Evolutionary conservation across 2,329 filamentous ascomycete species (phyloP).

Genomic region (Tympanopsis confertula): DNA sequence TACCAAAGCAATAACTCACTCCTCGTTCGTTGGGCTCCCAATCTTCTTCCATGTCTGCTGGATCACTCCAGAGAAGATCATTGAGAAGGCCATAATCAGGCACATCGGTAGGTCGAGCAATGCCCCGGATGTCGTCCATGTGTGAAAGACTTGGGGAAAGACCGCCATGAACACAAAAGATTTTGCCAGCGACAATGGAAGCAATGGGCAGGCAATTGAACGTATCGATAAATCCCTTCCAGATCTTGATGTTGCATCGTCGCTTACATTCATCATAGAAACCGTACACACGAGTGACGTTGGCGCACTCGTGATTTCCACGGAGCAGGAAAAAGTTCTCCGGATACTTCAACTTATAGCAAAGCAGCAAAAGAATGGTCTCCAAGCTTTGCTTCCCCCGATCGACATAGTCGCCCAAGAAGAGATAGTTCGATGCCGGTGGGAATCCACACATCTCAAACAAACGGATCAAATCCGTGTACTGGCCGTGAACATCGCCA

Average conservation of each 20-base stretch:
- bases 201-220: constrained; percentile 95
- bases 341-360: constrained; percentile 94
- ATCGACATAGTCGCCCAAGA: constrained; percentile 92
- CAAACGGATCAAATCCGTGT: constrained; percentile 88
- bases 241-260: constrained; percentile 90
- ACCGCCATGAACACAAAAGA: constrained; percentile 93
- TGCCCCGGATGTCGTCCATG: constrained; percentile 97
- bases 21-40: constrained; percentile 97
- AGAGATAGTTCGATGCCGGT: constrained; percentile 81
- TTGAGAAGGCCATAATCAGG: constrained; percentile 93
- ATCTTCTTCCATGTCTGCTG: constrained; percentile 92
- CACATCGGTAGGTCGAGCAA: constrained; percentile 89
- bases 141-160: constrained; percentile 83
- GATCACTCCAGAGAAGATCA: constrained; percentile 93
- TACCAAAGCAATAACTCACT: constrained; percentile 96
- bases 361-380: constrained; percentile 82
- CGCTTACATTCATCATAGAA: constrained; percentile 99
- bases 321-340: constrained; percentile 94
- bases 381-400: constrained; percentile 91
- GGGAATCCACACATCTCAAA: constrained; percentile 99
- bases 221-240: constrained; percentile 95
- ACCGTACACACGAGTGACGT: constrained; percentile 88
- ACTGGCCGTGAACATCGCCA: constrained; percentile 92
- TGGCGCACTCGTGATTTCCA: constrained; percentile 94
- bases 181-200: constrained; percentile 89